Base-by-base conservation (phyloP, 805 yeast species). In the Kuraishia hungarica region DNA sequence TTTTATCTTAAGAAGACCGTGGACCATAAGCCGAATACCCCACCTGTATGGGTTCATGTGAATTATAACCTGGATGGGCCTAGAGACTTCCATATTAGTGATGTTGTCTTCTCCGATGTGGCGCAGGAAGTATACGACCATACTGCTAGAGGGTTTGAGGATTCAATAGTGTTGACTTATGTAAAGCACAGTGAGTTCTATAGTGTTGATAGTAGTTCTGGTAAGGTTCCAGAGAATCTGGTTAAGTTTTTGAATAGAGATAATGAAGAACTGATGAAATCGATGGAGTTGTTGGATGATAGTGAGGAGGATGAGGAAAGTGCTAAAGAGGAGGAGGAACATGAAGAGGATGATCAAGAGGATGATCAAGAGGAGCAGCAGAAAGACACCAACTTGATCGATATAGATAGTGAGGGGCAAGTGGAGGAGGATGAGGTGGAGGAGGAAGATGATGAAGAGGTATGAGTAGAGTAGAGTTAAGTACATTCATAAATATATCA, bases 141-240 rank as follows among this genome's bases (percentile, higher is more conserved):
- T 55, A 63, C 75, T 1, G 56, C 57, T 1, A 49, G 53, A 7
- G 61, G 61, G 13, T 66, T 68, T 55, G 68, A 66, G 22, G 62
- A 65, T 2, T 62, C 75, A 0, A 60, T 74, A 57, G 65, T 69
- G 2, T 56, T 75, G 48, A 54, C 70, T 0, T 74, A 72, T 58
- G 75, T 67, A 2, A 68, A 57, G 50, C 56, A 67, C 35, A 60
- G 70, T 3, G 63, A 58, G 1, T 64, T 70, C 35, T 50, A 52
- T 1, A 54, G 56, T 0, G 17, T 35, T 35, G 43, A 13, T 13
- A 49, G 55, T 1, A 56, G 56, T 0, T 49, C 52, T 1, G 53
- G 29, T 1, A 56, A 57, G 2, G 51, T 69, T 11, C 67, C 71
- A 39, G 54, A 56, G 2, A 58, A 64, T 11, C 61, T 73, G 19